Evolutionary conservation across 2,329 filamentous ascomycete genomes (phyloP), one percentile per base, ranked within the genome.

Genomic region (Penicillium sp.): DNA sequence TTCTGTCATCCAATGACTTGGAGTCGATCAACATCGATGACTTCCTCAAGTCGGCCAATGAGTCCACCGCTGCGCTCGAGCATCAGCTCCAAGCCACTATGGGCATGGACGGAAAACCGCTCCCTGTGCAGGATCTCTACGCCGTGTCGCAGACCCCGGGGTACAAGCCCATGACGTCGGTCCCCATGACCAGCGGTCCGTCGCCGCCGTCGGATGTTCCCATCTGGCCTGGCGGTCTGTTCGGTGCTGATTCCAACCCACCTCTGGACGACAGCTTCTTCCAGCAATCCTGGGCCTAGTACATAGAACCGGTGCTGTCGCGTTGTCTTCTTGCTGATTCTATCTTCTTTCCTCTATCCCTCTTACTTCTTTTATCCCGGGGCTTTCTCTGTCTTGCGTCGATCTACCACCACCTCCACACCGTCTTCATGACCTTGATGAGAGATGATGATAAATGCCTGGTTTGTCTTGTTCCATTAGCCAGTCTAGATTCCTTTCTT

Each of bases 361-460:
- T 19, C 46, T 47, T 40, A 41, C 50, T 59, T 47, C 48, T 25
- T 45, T 22, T 46, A 34, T 55, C 34, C 55, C 39, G 40, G 55
- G 57, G 50, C 52, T 54, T 59, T 55, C 59, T 50, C 59, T 50
- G 53, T 57, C 56, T 58, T 48, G 61, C 59, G 57, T 60, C 66
- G 63, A 61, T 59, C 63, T 64, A 66, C 64, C 66, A 68, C 64
- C 66, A 67, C 64, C 65, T 67, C 65, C 56, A 70, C 64, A 70
- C 66, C 63, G 67, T 69, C 67, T 69, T 70, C 53, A 72, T 60
- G 68, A 70, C 68, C 64, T 60, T 72, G 68, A 72, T 70, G 69
- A 72, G 68, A 69, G 69, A 72, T 72, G 68, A 72, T 70, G 68
- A 70, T 68, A 67, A 66, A 68, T 68, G 63, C 65, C 60, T 66